A percentile compares a stretch with the other conserved stretches of the same genome.
Evolutionary conservation across 2,329 filamentous ascomycete genomes (phyloP).

Genomic region (Fusarium sp.): DNA sequence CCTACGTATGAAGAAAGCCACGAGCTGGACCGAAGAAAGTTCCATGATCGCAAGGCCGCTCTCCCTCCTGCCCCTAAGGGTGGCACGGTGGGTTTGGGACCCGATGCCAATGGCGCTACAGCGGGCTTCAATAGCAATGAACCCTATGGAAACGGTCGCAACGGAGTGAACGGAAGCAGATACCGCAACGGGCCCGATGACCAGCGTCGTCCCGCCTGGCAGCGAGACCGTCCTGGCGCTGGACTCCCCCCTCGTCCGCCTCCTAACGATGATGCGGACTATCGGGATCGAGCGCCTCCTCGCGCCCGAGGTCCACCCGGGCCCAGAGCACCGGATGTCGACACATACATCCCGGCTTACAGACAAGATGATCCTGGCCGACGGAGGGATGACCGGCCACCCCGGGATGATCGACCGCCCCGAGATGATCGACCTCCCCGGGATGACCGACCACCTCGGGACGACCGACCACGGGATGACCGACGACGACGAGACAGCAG

Average conservation of each 20-base stretch:
- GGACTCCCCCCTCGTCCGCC: slow-evolving; percentile 58
- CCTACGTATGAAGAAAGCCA: slow-evolving; percentile 93
- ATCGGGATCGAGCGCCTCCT: slow-evolving; percentile 49
- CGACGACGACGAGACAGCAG: slow-evolving; percentile 47
- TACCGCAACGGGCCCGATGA: slow-evolving; percentile 55
- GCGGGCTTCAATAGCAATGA: slow-evolving; percentile 61
- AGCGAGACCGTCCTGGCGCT: slow-evolving; percentile 55
- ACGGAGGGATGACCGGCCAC: slow-evolving; percentile 48
- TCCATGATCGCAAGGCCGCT: slow-evolving; percentile 82
- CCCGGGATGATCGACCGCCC: slow-evolving; percentile 9
- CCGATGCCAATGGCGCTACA: slow-evolving; percentile 57
- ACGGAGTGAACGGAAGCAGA: slow-evolving; percentile 58
- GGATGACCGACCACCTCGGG: slow-evolving; percentile 42
- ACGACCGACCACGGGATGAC: slow-evolving; percentile 31
- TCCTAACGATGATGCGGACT: slow-evolving; percentile 49
- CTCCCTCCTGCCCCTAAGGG: slow-evolving; percentile 91
- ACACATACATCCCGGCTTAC: slow-evolving; percentile 62
- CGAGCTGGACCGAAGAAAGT: slow-evolving; percentile 92
- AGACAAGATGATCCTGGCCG: slow-evolving; percentile 48
- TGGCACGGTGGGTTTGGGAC: slow-evolving; percentile 83
- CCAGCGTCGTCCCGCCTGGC: slow-evolving; percentile 62
- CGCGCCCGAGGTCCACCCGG: slow-evolving; percentile 46
- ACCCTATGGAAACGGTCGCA: slow-evolving; percentile 56
- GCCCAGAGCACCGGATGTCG: slow-evolving; percentile 51
- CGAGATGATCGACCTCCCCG: slow-evolving; percentile 39